Evolutionary conservation across 106 monocot species (phyloP).

Genomic region (Narthecium ossifragum): DNA sequence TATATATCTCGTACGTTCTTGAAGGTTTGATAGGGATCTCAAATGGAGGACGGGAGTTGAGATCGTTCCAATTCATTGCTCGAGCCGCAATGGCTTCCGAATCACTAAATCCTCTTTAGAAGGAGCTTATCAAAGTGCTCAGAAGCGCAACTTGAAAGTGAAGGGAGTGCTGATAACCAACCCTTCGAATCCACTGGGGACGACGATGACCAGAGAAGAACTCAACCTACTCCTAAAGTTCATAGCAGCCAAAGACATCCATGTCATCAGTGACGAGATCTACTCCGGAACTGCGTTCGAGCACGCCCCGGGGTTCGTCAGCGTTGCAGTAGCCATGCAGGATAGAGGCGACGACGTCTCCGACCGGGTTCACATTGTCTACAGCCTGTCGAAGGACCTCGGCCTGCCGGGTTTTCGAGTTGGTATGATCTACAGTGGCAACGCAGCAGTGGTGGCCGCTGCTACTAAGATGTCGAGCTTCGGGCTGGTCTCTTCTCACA

Average conservation of each 20-base stretch:
- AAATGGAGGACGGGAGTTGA: slow-evolving; percentile 59
- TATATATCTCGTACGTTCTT: neutral
- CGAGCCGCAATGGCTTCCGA: slow-evolving; percentile 44
- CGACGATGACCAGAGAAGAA: slow-evolving; percentile 28
- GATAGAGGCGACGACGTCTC: slow-evolving; percentile 10
- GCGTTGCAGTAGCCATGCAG: slow-evolving; percentile 27
- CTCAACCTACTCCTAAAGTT: slow-evolving; percentile 40
- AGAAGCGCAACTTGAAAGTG: slow-evolving; percentile 20
- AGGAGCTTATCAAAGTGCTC: slow-evolving; percentile 25
- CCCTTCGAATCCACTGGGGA: slow-evolving; percentile 73
- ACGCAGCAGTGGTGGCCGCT: slow-evolving; percentile 40
- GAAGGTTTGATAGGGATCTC: slow-evolving; percentile 61
- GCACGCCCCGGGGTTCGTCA: slow-evolving; percentile 40
- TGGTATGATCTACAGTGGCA: slow-evolving; percentile 72
- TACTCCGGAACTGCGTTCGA: slow-evolving; percentile 66
- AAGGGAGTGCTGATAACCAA: slow-evolving; percentile 68
- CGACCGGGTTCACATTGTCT: slow-evolving; percentile 62
- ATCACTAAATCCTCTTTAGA: slow-evolving; percentile 34
- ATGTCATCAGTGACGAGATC: slow-evolving; percentile 71
- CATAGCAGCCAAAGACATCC: slow-evolving; percentile 30
- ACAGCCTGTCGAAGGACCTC: slow-evolving; percentile 88
- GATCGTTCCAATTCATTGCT: slow-evolving; percentile 42
- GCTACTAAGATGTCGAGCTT: slow-evolving; percentile 98
- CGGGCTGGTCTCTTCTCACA: slow-evolving; percentile 83
- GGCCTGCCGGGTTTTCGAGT: slow-evolving; percentile 91